Conservation (phyloP, 2,329 filamentous ascomycete species). For the Emmonsia crescens region DNA sequence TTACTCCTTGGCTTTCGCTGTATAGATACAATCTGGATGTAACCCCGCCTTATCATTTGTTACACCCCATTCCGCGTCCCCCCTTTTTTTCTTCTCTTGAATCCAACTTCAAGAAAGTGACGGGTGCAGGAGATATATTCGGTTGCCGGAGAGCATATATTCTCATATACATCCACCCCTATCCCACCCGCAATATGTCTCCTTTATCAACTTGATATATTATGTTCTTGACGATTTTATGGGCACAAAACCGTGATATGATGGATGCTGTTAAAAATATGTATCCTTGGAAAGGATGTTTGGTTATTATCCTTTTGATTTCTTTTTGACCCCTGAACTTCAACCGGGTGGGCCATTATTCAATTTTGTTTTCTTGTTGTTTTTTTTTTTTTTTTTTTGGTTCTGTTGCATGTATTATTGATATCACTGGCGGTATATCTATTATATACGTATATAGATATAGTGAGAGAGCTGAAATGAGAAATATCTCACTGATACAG, state of each 20-base stretch:
- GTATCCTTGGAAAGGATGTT: neutral
- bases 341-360: neutral
- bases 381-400: neutral
- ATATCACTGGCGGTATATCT: neutral
- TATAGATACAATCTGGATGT: neutral
- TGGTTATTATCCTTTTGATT: neutral
- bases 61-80: too few species aligned
- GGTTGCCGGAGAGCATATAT: neutral
- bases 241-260: neutral
- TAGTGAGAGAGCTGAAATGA: neutral
- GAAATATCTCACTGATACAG: neutral
- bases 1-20: neutral
- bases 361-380: too few species aligned
- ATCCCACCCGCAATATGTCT: neutral
- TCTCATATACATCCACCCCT: neutral
- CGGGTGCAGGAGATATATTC: neutral
- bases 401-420: neutral
- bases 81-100: neutral
- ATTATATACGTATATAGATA: neutral
- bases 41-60: neutral
- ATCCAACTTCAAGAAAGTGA: neutral
- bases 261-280: neutral
- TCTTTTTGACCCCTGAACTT: neutral
- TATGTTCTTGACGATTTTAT: neutral
- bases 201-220: neutral